phyloP scores from a whole-genome alignment of 805 yeast species.

The Tetrapisispora namnaoensis region DNA sequence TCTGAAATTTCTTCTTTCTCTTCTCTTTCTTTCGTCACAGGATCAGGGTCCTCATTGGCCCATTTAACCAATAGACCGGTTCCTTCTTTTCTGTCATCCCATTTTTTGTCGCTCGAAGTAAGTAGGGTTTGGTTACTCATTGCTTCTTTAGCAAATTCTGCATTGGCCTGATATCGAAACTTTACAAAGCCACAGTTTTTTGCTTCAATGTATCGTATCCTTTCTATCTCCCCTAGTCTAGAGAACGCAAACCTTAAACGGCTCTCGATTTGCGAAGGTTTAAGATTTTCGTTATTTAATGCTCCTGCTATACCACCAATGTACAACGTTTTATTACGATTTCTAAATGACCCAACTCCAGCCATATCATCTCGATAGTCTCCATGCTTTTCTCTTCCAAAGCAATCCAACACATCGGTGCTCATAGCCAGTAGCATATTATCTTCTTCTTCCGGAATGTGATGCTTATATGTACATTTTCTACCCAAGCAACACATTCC shows the following conservation, averaged over 20 bases:
- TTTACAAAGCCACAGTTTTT: slow-evolving; percentile 75
- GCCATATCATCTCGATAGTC: slow-evolving; percentile 87
- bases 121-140: slow-evolving; percentile 76
- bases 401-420: slow-evolving; percentile 56
- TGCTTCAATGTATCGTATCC: slow-evolving; percentile 48
- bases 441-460: slow-evolving; percentile 60
- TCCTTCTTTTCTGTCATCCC: slow-evolving; percentile 46
- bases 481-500: slow-evolving; percentile 79
- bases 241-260: slow-evolving; percentile 38
- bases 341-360: slow-evolving; percentile 77
- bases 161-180: slow-evolving; percentile 55
- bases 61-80: slow-evolving; percentile 47
- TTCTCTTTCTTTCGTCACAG: slow-evolving; percentile 29
- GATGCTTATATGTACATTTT: slow-evolving; percentile 66
- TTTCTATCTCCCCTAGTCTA: slow-evolving; percentile 68
- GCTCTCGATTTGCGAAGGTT: slow-evolving; percentile 31
- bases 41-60: slow-evolving; percentile 88
- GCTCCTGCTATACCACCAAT: slow-evolving; percentile 49
- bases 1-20: slow-evolving; percentile 20
- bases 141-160: slow-evolving; percentile 94
- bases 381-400: slow-evolving; percentile 80
- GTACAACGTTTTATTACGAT: slow-evolving; percentile 63
- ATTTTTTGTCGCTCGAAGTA: slow-evolving; percentile 30
- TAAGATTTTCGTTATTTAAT: slow-evolving; percentile 33
- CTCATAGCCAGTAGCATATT: slow-evolving; percentile 40